A percentile compares a stretch with the other conserved stretches of the same genome.
Conservation (phyloP, 2,329 filamentous ascomycete species). For the Fusarium brachygibbosum region DNA sequence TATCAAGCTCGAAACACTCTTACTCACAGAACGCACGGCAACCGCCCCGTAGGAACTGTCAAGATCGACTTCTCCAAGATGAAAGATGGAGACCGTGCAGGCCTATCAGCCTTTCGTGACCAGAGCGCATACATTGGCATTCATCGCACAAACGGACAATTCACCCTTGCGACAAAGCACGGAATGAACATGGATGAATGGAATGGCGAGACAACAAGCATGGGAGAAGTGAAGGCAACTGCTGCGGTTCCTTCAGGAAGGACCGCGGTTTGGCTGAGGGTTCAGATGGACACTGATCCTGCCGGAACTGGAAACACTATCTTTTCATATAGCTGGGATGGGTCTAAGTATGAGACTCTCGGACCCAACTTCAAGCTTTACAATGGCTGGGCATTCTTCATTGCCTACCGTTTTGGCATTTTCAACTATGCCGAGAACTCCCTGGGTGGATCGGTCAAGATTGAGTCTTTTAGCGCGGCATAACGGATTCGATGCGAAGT, state of each 20-base stretch:
- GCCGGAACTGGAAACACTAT: slow-evolving; percentile 37
- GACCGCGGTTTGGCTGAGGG: slow-evolving; percentile 44
- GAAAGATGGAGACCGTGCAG: slow-evolving; percentile 65
- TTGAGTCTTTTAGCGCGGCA: slow-evolving; percentile 38
- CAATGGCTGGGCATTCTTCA: slow-evolving; percentile 62
- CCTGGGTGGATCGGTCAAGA: slow-evolving; percentile 54
- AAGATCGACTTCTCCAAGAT: slow-evolving; percentile 63
- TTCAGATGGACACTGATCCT: slow-evolving; percentile 46
- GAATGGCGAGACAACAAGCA: slow-evolving; percentile 35
- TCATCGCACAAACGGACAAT: slow-evolving; percentile 48
- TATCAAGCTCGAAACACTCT: slow-evolving; percentile 63
- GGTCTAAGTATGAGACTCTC: slow-evolving; percentile 41
- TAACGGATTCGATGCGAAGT: no score
- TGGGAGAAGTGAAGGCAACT: slow-evolving; percentile 42
- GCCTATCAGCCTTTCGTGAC: slow-evolving; percentile 67
- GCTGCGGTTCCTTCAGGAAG: slow-evolving; percentile 35
- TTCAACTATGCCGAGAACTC: slow-evolving; percentile 64
- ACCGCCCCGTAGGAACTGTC: slow-evolving; percentile 63
- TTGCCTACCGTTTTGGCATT: slow-evolving; percentile 63
- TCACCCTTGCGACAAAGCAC: slow-evolving; percentile 54
- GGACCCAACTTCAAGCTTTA: slow-evolving; percentile 55
- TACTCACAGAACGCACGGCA: slow-evolving; percentile 61
- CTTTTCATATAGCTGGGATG: slow-evolving; percentile 42
- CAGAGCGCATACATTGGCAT: slow-evolving; percentile 67
- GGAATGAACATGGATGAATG: slow-evolving; percentile 56